Percentiles rank a stretch among this genome's conserved stretches.
phyloP scores from a whole-genome alignment of 192 early-diverging fungal genomes.

The Ambispora gerdemannii region DNA sequence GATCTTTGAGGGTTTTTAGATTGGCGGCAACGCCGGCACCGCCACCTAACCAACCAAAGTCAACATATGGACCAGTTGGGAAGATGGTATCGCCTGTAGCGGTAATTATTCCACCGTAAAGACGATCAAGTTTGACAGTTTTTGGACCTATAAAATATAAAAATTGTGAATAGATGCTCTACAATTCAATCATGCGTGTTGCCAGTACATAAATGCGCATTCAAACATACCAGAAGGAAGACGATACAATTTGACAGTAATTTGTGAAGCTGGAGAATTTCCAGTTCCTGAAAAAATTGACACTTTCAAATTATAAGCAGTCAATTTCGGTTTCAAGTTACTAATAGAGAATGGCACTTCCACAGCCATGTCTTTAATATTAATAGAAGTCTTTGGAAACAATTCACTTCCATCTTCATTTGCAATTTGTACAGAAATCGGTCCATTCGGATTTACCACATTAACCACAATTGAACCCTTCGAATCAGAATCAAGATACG shows the following conservation, averaged over 20 bases:
- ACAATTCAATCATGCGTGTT: too few relatives aligned
- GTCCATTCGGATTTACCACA: neutral
- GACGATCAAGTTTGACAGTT: slow-evolving; percentile 30
- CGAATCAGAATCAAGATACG: slow-evolving; percentile 17
- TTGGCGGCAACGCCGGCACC: slow-evolving; percentile 3
- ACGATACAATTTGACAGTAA: neutral
- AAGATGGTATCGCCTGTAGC: slow-evolving; percentile 9
- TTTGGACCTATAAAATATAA: slow-evolving; percentile 20
- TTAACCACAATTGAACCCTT: slow-evolving; percentile 12
- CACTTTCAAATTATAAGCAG: slow-evolving; percentile 11
- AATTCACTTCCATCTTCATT: slow-evolving; percentile 19
- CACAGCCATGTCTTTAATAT: neutral
- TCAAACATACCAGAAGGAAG: slow-evolving; percentile 13
- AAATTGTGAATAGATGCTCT: too few relatives aligned
- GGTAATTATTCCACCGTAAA: slow-evolving; percentile 26
- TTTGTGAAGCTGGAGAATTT: neutral
- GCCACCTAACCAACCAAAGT: slow-evolving; percentile 19
- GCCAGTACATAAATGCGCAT: neutral
- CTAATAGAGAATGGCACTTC: neutral
- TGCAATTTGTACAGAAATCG: neutral
- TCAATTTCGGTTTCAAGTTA: slow-evolving; percentile 11
- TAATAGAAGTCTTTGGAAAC: slow-evolving; percentile 1
- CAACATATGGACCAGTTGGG: slow-evolving; percentile 27
- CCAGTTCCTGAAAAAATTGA: neutral
- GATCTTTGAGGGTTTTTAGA: slow-evolving; percentile 25